Base-by-base conservation (phyloP, 768 basidiomycete genomes). In the Boletales sp. region DNA sequence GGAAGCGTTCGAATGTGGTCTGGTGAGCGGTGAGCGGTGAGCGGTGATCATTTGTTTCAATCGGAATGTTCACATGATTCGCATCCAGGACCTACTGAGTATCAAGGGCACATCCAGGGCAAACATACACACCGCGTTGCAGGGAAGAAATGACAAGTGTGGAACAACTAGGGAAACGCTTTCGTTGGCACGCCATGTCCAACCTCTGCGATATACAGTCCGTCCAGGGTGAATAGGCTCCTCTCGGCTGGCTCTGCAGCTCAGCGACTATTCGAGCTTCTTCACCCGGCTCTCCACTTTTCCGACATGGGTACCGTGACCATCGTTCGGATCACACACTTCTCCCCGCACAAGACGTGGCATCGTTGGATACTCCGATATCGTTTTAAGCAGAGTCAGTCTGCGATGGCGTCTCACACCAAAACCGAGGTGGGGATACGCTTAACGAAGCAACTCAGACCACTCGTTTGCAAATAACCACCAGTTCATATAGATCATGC, bases 131-230 rank as follows among this genome's bases (percentile, higher is more conserved):
- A 65, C 75, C 5, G 68, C 94, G 11, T 67, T 87, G 0, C 64
- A 3, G 79, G 83, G 46, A 81, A 84, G 61, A 89, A 88, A 68
- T 76, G 74, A 41, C 83, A 82, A 47, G 67, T 94, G 69, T 91
- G 21, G 74, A 76, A 29, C 83, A 86, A 59, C 36, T 75, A 65
- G 17, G 62, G 70, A 3, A 54, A 63, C 11, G 37, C 68, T 24
- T 54, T 65, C 10, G 49, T 67, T 6, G 64, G 63, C 58, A 14
- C 40, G 66, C 65, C 43, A 42, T 66, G 42, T 65, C 69, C 44
- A 51, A n/a, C 70, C 1, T 68, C 78, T 43, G 71, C 71, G 12
- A 81, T 83, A 1, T 81, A 79, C 59, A 82, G 84, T 21, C 21
- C 21, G 21, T 27, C 24, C 24, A 27, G 24, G 7, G 24, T 27